phyloP scores from a whole-genome alignment of 2,329 filamentous ascomycete species.

The Apiospora aurea region DNA sequence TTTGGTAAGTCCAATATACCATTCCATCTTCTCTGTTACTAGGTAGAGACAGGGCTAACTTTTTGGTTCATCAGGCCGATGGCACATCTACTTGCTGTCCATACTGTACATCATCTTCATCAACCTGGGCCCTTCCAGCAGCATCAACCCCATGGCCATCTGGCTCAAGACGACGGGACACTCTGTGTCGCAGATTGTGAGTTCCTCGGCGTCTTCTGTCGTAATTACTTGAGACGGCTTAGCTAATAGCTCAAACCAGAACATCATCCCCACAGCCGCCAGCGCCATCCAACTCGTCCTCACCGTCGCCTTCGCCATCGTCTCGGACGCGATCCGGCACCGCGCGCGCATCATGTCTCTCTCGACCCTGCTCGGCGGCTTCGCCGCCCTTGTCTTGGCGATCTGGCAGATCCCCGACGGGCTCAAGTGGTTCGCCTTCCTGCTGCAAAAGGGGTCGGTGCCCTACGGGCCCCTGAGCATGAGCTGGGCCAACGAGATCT shows the following conservation, averaged over 20 bases:
- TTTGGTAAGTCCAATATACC: constrained; percentile 28
- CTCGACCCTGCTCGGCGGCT: constrained; percentile 33
- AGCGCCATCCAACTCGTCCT: constrained; percentile 60
- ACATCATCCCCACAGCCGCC: constrained; percentile 56
- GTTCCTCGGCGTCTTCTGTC: constrained; percentile 25
- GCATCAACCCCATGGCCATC: constrained; percentile 46
- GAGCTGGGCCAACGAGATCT: constrained; percentile 48
- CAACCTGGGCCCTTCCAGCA: constrained; percentile 43
- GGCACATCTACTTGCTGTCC: constrained; percentile 47
- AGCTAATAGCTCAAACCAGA: constrained; percentile 35
- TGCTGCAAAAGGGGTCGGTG: constrained; percentile 31
- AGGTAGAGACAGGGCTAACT: background rate
- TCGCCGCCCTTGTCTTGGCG: constrained; percentile 32
- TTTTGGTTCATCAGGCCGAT: constrained; percentile 31
- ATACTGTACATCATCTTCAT: constrained; percentile 49
- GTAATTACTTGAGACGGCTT: background rate
- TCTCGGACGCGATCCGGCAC: constrained; percentile 54
- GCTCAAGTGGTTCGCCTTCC: constrained; percentile 36
- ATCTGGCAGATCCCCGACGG: constrained; percentile 35
- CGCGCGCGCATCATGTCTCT: constrained; percentile 43
- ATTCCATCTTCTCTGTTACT: background rate
- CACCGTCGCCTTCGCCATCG: constrained; percentile 60
- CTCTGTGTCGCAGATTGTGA: constrained; percentile 54
- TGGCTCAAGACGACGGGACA: constrained; percentile 51
- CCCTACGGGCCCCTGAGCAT: constrained; percentile 36